Evolutionary conservation across 2,329 filamentous ascomycete species (phyloP).

Genomic region (Phoma sp.): DNA sequence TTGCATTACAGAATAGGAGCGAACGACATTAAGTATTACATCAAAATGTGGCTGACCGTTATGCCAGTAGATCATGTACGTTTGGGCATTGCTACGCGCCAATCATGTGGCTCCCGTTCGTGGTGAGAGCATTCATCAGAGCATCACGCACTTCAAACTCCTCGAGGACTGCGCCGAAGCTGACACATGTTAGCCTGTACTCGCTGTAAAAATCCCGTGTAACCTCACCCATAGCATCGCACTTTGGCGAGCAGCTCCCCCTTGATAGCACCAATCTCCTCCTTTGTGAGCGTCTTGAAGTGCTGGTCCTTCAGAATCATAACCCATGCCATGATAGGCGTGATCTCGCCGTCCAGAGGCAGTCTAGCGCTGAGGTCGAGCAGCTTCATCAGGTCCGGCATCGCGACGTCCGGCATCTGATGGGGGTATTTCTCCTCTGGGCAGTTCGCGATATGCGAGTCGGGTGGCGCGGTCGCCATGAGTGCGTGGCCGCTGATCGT

Average conservation of each 20-base stretch:
- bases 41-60: conserved; percentile 4
- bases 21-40: conserved; percentile 33
- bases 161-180: conserved; percentile 73
- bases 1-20: conserved; percentile 19
- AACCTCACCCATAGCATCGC: conserved; percentile 85
- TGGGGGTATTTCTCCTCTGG: conserved; percentile 66
- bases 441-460: conserved; percentile 63
- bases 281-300: conserved; percentile 67
- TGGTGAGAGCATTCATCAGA: conserved; percentile 71
- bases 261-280: conserved; percentile 75
- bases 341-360: conserved; percentile 87
- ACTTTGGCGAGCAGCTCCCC: conserved; percentile 80
- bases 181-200: conserved; percentile 34
- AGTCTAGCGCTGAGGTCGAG: conserved; percentile 83
- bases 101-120: conserved; percentile 22
- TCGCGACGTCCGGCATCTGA: conserved; percentile 77
- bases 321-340: conserved; percentile 93
- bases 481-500: conserved; percentile 81
- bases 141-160: conserved; percentile 80
- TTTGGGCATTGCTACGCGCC: conserved; percentile 3
- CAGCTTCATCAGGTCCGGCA: conserved; percentile 78
- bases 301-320: conserved; percentile 69
- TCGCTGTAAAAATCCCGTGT: background rate
- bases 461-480: conserved; percentile 89
- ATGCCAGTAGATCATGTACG: background rate